Base-by-base conservation (phyloP, 2,329 filamentous ascomycete species). In the Mycogone perniciosa region DNA sequence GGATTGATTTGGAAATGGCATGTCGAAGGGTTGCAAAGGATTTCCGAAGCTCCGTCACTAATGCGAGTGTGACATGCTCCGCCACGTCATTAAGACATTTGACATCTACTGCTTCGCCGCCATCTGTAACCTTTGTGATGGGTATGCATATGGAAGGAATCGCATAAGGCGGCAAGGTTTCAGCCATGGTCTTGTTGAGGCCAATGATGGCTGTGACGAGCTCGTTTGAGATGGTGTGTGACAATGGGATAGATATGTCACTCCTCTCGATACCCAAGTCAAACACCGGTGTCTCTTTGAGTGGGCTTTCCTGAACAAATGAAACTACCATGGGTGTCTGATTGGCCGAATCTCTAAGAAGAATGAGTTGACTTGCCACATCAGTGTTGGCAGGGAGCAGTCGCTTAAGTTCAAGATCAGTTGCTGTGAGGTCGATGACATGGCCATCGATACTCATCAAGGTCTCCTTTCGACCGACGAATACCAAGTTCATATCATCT, bases 281-380 rank as follows among this genome's bases (percentile, higher is more conserved):
- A 20, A 20, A 20, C 20, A 20, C 3, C 3, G 20, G 20, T 20
- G 20, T 20, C 20, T 20, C 20, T 71, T 48, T 66, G 71, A 30
- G 67, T 73, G 3, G 75, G 57, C 33, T 66, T 68, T 4, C 67
- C 65, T 2, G 73, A 74, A 55, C 64, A 65, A 57, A 69, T 74
- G 6, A 76, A 58, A 5, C 51, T 61, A 1, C 59, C 59, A 1
- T 56, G 55, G 2, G 44, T 42, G 66, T 52, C 5, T 56, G 46
- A 26, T 66, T 34, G n/a, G 4, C 54, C 8, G 60, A 20, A 20
- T 56, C 54, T 31, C 62, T 68, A 40, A 66, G 64, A n/a, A 77
- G 55, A 3, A 75, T 46, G 1, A 77, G 62, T 60, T 77, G 73
- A 9, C 74, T 20, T 20, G 20, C 20, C 20, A 20, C 20, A 20